Base-by-base conservation (phyloP, 164 flowering plant species). In the Magnolia changhungtana region DNA sequence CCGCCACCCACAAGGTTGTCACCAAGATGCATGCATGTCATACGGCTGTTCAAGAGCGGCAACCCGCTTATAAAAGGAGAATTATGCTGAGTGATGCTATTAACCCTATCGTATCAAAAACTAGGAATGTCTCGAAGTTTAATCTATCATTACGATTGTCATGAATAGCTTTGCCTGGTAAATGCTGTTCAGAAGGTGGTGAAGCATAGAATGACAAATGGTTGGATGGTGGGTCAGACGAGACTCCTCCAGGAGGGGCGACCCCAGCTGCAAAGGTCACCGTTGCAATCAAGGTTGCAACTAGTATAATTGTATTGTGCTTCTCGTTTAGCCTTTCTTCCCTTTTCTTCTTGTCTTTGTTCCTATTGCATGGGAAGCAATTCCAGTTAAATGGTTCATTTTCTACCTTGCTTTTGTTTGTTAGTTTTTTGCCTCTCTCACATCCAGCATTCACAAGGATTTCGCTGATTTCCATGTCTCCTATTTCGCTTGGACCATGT, bases 31-130 rank as follows among this genome's bases (percentile, higher is more conserved):
- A 71, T 16, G 81, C 80, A 72, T 76, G 76, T 55, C 13, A 18
- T 29, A 4, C 13, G 2, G 13, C 49, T 16, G 24, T 16, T 65
- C 23, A 37, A 27, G 4, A 73, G 67, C 7, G 76, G 68, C 19
- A 78, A 51, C 19, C 84, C 84, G 45, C 82, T 77, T 6, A 83
- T 0, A 81, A 64, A 14, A 83, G 59, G 50, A 83, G n/a, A 23
- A 81, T 83, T 61, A 79, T 77, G 80, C 78, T 79, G 0, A 79
- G 77, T 24, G 85, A 79, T 3, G 80, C 73, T 5, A 84, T 49
- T 52, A 84, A 80, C 0, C 74, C 79, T 5, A 72, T 14, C 1
- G 81, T 76, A 72, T 84, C 78, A 63, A 11, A 64, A 16, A 19
- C 29, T 10, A 77, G n/a, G 73, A 76, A 79, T 1, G 13, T 10